These are phyloP conservation scores for Hypholoma sublateritium DNA, from an alignment of 768 basidiomycete genomes.

Conservation along the genomic window DNA sequence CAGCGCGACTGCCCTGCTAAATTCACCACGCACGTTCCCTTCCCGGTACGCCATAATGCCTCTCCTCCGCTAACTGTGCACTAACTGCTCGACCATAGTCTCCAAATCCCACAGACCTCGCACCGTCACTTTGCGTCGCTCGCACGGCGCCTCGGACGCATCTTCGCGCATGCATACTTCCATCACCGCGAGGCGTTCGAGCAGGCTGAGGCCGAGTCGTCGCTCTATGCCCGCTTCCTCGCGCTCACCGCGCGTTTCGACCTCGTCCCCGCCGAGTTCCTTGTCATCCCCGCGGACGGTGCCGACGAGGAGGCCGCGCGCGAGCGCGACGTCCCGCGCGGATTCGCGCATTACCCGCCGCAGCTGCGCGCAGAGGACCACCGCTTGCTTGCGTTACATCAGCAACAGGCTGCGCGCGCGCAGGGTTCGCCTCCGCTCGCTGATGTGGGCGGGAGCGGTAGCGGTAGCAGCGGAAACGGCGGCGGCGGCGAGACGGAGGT, in stretches of 20 bases:
- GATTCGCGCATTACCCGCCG: slow-evolving; percentile 1
- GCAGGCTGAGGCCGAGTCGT: slow-evolving; percentile 87
- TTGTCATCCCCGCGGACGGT: slow-evolving; percentile 64
- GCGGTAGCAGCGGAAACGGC: neutral
- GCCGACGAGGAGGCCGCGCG: slow-evolving; percentile 24
- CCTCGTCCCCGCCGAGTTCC: slow-evolving; percentile 79
- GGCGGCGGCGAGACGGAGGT: neutral
- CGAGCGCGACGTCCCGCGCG: slow-evolving; percentile 10
- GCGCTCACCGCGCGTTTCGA: slow-evolving; percentile 79
- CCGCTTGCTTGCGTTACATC: neutral
- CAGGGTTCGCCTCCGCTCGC: neutral
- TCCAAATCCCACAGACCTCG: slow-evolving; percentile 79
- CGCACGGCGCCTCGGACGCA: slow-evolving; percentile 87
- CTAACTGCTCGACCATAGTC: slow-evolving; percentile 37
- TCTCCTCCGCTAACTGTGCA: neutral
- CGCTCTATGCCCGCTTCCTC: slow-evolving; percentile 87
- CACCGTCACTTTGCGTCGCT: slow-evolving; percentile 88
- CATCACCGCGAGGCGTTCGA: slow-evolving; percentile 92
- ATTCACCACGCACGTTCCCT: slow-evolving; percentile 89
- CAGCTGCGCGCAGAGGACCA: slow-evolving; percentile 7
- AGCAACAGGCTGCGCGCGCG: slow-evolving; percentile 4
- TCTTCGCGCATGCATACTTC: slow-evolving; percentile 96
- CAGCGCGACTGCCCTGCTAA: slow-evolving; percentile 88
- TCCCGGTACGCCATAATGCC: slow-evolving; percentile 58
- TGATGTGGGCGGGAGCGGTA: neutral